Evolutionary conservation across 306 rosid genomes (phyloP), one percentile per base, ranked within the genome.

Genomic region (Castanospermum australe): DNA sequence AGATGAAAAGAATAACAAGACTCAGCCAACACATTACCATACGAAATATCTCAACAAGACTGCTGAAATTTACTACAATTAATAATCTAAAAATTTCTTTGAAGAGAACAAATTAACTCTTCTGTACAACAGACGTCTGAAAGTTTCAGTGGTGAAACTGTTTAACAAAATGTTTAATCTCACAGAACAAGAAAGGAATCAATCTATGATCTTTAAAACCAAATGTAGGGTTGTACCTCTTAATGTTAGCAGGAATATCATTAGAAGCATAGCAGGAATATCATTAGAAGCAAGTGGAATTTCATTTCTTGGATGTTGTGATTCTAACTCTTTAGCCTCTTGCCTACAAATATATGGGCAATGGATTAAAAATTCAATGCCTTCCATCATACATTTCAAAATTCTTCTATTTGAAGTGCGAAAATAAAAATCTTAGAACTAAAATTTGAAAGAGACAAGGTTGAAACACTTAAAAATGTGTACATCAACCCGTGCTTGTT

Each of bases 261-360:
- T n/a, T n/a, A n/a, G n/a, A n/a, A n/a, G n/a, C n/a, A n/a, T n/a
- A n/a, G n/a, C n/a, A n/a, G n/a, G n/a, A n/a, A n/a, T n/a, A 68
- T 85, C 73, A 65, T 60, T 65, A 59, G 84, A 88, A 67, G 86
- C 22, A 15, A 75, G 82, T 24, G 71, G 52, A n/a, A 17, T 61
- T 71, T 55, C 66, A 30, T 77, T 63, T 72, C 59, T 86, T 36
- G 51, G 72, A 77, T 78, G 14, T 24, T 47, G 69, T 66, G 82
- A 86, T 57, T 75, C 83, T 36, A 92, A 77, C 76, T 91, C 90
- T 82, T 82, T 86, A 70, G 93, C 98, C 76, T 92, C 97, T 82
- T 87, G 81, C 88, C 98, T 92, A 13, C 78, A 82, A 14, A 75
- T 32, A 55, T 21, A 69, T 36, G 14, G 60, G 1, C 35, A 83